phyloP scores from a whole-genome alignment of 257 asterid species.

The Nicotiana undulata region DNA sequence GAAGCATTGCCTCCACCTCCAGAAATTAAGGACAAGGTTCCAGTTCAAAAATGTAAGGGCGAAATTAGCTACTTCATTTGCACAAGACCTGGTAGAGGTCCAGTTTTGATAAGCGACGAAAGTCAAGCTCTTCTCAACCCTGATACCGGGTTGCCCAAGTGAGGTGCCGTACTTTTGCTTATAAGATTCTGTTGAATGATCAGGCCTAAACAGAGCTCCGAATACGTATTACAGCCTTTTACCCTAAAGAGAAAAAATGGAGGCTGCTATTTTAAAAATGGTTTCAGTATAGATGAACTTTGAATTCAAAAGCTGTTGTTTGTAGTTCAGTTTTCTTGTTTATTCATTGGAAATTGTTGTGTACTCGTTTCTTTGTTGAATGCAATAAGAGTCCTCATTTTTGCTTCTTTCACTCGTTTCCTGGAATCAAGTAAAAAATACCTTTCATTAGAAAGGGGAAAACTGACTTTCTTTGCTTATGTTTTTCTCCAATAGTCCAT shows the following conservation, averaged over 20 bases:
- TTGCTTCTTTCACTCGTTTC: neutral
- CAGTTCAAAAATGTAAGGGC: constrained; percentile 47
- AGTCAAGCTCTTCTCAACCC: constrained; percentile 64
- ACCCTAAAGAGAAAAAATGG: neutral
- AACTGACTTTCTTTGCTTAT: too few relatives aligned
- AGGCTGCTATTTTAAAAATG: neutral
- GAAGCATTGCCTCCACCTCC: constrained; percentile 75
- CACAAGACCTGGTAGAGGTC: constrained; percentile 58
- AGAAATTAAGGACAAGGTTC: constrained; percentile 49
- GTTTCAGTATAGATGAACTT: neutral
- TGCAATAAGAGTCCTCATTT: neutral
- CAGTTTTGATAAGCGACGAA: constrained; percentile 62
- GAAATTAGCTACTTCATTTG: constrained; percentile 83
- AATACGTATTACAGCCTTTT: neutral
- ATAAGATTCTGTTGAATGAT: too few relatives aligned
- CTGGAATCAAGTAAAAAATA: too few relatives aligned
- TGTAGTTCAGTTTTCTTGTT: neutral
- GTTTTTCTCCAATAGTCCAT: too few relatives aligned
- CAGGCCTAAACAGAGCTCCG: too few relatives aligned
- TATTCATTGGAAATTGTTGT: neutral
- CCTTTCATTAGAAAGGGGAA: too few relatives aligned
- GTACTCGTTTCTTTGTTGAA: neutral
- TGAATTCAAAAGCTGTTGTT: neutral
- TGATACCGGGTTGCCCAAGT: constrained; percentile 71
- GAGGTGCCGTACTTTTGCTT: neutral